Evolutionary conservation across 768 basidiomycete species (phyloP).

Genomic region (Mycena floridula): DNA sequence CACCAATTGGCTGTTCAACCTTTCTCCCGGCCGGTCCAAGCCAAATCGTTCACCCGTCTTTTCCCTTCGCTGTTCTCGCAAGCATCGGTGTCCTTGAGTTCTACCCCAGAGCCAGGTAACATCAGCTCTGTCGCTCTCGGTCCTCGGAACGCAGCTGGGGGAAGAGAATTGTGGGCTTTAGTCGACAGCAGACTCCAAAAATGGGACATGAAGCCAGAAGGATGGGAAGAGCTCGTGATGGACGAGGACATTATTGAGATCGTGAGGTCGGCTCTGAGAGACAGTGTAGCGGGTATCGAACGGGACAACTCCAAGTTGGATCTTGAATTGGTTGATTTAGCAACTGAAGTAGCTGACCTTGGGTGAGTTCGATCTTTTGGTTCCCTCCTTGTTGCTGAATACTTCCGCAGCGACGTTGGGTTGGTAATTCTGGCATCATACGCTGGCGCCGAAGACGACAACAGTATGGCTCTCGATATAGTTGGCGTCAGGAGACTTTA

Average conservation of each 20-base stretch:
- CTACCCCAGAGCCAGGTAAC: constrained; percentile 47
- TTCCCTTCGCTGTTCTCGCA: constrained; percentile 35
- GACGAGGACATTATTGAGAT: constrained; percentile 52
- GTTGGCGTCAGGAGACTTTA: constrained; percentile 56
- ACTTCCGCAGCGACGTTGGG: not conserved
- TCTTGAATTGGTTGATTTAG: constrained; percentile 69
- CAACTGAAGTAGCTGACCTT: constrained; percentile 35
- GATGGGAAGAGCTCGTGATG: constrained; percentile 59
- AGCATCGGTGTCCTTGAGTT: constrained; percentile 31
- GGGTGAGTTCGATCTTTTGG: not conserved
- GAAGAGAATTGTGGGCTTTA: constrained; percentile 60
- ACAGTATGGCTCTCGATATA: constrained; percentile 28
- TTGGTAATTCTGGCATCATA: constrained; percentile 64
- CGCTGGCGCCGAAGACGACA: constrained; percentile 47
- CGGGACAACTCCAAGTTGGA: constrained; percentile 47
- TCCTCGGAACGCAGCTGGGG: constrained; percentile 31
- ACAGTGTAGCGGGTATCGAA: constrained; percentile 31
- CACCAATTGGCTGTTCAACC: constrained; percentile 49
- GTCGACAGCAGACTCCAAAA: constrained; percentile 63
- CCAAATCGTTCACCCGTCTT: constrained; percentile 37
- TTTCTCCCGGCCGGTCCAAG: constrained; percentile 52
- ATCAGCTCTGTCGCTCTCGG: constrained; percentile 60
- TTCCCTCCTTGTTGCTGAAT: not conserved
- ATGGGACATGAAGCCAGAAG: constrained; percentile 64
- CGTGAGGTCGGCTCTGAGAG: constrained; percentile 41